A percentile compares a stretch with the other conserved stretches of the same genome.
phyloP scores from a whole-genome alignment of 1,284 basidiomycete species.

The Papiliotrema flavescens region DNA sequence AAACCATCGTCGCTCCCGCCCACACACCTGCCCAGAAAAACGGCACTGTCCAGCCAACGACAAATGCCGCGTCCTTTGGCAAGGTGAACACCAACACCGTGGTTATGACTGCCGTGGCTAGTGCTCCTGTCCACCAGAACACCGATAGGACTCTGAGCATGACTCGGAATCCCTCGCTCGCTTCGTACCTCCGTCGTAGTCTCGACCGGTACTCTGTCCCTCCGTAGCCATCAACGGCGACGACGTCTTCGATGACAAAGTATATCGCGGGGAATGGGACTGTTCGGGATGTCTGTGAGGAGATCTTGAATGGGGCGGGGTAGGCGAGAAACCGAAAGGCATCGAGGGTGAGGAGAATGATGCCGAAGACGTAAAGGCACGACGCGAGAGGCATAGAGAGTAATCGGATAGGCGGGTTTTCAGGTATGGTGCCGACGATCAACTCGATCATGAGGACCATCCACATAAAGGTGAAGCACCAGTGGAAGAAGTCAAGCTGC shows the following conservation, averaged over 20 bases:
- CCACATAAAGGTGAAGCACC: constrained; percentile 8
- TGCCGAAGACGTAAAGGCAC: background rate
- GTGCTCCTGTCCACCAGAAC: constrained; percentile 1
- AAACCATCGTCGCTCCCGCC: background rate
- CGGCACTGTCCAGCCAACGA: constrained; percentile 7
- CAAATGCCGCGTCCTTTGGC: constrained; percentile 4
- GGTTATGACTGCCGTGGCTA: background rate
- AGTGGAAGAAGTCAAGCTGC: constrained; percentile 8
- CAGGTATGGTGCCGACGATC: constrained; percentile 3
- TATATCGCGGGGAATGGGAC: constrained; percentile 3
- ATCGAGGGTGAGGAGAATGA: constrained; percentile 3
- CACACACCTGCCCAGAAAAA: constrained; percentile 7
- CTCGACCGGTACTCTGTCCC: background rate
- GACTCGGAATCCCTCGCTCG: background rate
- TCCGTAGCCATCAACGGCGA: constrained; percentile 6
- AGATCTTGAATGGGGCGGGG: constrained; percentile 1
- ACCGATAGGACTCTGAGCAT: constrained; percentile 2
- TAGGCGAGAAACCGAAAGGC: background rate
- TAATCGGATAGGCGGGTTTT: constrained; percentile 5
- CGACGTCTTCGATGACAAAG: constrained; percentile 6
- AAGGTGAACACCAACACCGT: constrained; percentile 6
- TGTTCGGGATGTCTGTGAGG: background rate
- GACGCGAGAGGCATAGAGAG: constrained; percentile 6
- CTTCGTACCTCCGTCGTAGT: constrained; percentile 1
- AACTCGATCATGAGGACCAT: constrained; percentile 6